A percentile compares a stretch with the other conserved stretches of the same genome.
Conservation (phyloP, 2,329 filamentous ascomycete genomes). For the Aquanectria penicillioides region DNA sequence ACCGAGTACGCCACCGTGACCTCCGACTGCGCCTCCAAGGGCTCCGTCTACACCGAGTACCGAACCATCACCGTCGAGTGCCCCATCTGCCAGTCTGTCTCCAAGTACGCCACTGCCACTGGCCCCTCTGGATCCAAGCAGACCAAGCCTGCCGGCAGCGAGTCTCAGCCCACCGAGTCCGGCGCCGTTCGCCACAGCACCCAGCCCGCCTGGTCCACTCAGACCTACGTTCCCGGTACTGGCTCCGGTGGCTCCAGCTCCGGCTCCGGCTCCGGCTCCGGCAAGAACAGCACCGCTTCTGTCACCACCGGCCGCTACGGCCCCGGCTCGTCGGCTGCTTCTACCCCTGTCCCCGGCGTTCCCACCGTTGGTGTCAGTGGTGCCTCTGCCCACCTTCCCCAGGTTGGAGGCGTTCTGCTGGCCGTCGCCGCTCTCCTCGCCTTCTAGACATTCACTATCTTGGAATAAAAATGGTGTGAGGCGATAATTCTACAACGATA, state of each 20-base stretch:
- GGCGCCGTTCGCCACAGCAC: no score
- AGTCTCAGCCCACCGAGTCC: constrained; percentile 1
- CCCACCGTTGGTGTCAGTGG: constrained; percentile 3
- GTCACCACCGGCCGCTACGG: neutral
- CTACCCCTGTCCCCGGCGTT: constrained; percentile 2
- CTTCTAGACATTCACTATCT: no score
- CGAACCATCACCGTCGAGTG: constrained; percentile 1
- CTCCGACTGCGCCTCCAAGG: constrained; percentile 10
- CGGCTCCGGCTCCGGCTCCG: neutral
- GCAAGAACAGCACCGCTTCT: neutral
- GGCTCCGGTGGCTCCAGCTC: neutral
- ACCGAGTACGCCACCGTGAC: constrained; percentile 3
- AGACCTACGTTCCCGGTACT: neutral
- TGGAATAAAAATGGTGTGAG: no score
- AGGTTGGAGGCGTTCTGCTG: neutral
- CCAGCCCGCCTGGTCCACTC: no score
- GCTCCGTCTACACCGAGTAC: neutral
- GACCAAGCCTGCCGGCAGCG: neutral
- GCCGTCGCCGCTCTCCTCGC: neutral
- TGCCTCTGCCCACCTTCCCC: constrained; percentile 3
- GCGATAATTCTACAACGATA: no score
- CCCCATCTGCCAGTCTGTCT: constrained; percentile 9
- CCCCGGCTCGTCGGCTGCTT: neutral
- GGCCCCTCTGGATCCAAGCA: neutral
- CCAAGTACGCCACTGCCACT: neutral